Percentiles rank a stretch among this genome's conserved stretches.
Evolutionary conservation across 768 basidiomycete genomes (phyloP).

Genomic region (Lactarius sanguifluus): DNA sequence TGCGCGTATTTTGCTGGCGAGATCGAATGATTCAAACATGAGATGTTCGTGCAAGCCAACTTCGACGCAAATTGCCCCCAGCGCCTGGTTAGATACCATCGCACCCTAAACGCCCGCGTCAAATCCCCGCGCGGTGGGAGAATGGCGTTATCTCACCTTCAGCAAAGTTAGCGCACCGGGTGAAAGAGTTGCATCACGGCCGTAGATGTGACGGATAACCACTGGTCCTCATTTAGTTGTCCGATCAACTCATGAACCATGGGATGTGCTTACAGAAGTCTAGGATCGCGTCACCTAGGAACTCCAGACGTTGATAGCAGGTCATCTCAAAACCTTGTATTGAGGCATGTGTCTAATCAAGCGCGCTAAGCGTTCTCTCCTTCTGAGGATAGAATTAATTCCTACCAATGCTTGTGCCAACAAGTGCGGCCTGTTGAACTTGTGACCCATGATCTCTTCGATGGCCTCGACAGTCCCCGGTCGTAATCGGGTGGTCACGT

Average conservation of each 20-base stretch:
- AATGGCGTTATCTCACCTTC: slow-evolving; percentile 49
- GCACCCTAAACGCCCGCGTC: slow-evolving; percentile 51
- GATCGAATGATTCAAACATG: slow-evolving; percentile 52
- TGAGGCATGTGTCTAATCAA: slow-evolving; percentile 63
- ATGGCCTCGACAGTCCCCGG: slow-evolving; percentile 54
- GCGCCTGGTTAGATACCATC: slow-evolving; percentile 80
- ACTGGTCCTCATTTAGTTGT: slow-evolving; percentile 43
- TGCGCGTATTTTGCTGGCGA: slow-evolving; percentile 50
- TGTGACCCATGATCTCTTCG: slow-evolving; percentile 62
- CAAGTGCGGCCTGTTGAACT: slow-evolving; percentile 60
- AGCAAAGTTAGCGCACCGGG: slow-evolving; percentile 78
- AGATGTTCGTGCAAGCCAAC: slow-evolving; percentile 65
- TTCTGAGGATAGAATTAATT: slow-evolving; percentile 18
- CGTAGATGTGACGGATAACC: slow-evolving; percentile 68
- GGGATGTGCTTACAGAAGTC: slow-evolving; percentile 63
- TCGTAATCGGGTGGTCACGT: slow-evolving; percentile 46
- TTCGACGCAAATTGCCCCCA: slow-evolving; percentile 74
- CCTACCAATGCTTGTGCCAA: slow-evolving; percentile 72
- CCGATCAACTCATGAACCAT: slow-evolving; percentile 5
- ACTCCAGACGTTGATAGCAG: slow-evolving; percentile 77
- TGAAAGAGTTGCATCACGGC: slow-evolving; percentile 58
- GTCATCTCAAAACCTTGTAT: slow-evolving; percentile 53
- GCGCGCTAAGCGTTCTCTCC: slow-evolving; percentile 4
- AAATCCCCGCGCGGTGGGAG: not conserved
- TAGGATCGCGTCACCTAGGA: slow-evolving; percentile 82